A percentile compares a stretch with the other conserved stretches of the same genome.
Conservation (phyloP, 2,329 filamentous ascomycete species). For the Fusarium multiceps region DNA sequence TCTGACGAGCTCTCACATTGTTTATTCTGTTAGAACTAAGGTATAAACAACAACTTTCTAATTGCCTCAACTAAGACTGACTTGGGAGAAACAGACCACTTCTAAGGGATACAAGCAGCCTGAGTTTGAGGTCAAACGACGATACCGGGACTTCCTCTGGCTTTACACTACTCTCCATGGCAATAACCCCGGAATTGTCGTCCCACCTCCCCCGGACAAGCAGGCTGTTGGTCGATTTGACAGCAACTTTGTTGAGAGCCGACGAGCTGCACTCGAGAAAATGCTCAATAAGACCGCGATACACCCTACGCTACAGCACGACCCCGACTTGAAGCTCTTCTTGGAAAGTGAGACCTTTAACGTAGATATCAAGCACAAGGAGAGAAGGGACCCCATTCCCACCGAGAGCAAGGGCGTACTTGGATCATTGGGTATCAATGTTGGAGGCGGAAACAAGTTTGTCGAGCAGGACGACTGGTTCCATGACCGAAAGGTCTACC, state of each 20-base stretch:
- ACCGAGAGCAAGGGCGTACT: conserved; percentile 94
- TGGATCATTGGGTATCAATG: conserved; percentile 81
- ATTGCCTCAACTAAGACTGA: conserved; percentile 5
- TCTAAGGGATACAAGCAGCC: conserved; percentile 95
- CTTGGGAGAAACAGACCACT: conserved; percentile 71
- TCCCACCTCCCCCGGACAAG: conserved; percentile 96
- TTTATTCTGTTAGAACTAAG: conserved; percentile 95
- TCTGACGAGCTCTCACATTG: conserved; percentile 95
- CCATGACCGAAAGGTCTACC: conserved; percentile 93
- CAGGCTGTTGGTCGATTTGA: conserved; percentile 97
- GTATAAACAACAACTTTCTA: conserved; percentile 57
- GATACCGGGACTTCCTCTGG: conserved; percentile 98
- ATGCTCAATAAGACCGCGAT: conserved; percentile 97
- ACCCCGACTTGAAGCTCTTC: conserved; percentile 94
- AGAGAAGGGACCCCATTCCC: conserved; percentile 86
- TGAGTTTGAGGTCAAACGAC: conserved; percentile 91
- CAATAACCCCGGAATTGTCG: conserved; percentile 94
- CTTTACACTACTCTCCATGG: conserved; percentile 93
- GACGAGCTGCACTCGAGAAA: conserved; percentile 90
- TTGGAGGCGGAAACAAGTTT: conserved; percentile 86
- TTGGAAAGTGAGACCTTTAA: conserved; percentile 97
- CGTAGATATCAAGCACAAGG: conserved; percentile 97
- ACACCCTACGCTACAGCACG: conserved; percentile 91
- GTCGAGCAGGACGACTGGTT: conserved; percentile 99
- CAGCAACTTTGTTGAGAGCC: conserved; percentile 93